Evolutionary conservation across 352 stramenopile genomes (phyloP), one percentile per base, ranked within the genome.

Genomic region (Globisporangium yorkense): DNA sequence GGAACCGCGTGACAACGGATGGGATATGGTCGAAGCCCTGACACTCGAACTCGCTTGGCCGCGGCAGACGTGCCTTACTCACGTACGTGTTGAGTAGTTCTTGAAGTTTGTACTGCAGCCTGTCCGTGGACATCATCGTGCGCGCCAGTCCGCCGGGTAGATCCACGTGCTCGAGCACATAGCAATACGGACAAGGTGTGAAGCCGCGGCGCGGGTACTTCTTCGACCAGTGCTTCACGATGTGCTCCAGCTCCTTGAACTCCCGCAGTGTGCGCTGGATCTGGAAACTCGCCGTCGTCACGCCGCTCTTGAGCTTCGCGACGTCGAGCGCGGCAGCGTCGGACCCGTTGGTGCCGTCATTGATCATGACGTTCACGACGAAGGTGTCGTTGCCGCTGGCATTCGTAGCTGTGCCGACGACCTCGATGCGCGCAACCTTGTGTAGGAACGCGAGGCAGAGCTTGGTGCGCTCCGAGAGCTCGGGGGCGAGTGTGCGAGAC

Each of bases 11-110:
- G 21, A 61, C 21, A 15, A 61, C 21, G 8, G 55, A 61, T 37
- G 55, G 37, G 47, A 61, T 55, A 46, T 61, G 46, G 46, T 61
- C 46, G 18, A 51, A 61, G 55, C 55, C 55, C 55, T 61, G 33
- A 35, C 55, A 61, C 21, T 55, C 46, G 31, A 16, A 15, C 46
- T 48, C 47, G 37, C 9, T 43, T 18, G 46, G 46, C 15, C 46
- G 55, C 21, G 55, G 55, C 7, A 46, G 55, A 2, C 55, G 55
- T 35, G 55, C 33, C 12, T 55, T 45, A 12, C n/a, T 45, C 24
- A 55, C 41, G 47, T 50, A 61, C 10, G 2, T 7, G 21, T 49
- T 24, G 0, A 61, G 37, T 5, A 61, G 53, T 2, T 55, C 46
- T 21, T 50, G 35, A 1, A 61, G 6, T 7, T 43, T 21, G n/a